phyloP scores from a whole-genome alignment of 2,329 filamentous ascomycete genomes.

The Ceratocystiopsis sp. region DNA sequence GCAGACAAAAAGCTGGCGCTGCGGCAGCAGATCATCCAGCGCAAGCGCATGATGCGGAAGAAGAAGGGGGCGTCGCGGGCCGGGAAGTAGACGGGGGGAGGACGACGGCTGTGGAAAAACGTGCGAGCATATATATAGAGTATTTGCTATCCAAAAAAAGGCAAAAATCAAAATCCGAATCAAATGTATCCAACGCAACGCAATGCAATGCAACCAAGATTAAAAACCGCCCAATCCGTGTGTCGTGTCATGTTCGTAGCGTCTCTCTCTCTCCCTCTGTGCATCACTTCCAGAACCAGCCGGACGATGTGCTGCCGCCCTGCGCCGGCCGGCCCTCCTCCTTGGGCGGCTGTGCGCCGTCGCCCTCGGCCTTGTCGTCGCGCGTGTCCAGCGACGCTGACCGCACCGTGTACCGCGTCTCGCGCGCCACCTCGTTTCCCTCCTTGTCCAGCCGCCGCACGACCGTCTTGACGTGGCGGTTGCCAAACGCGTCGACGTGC shows the following conservation, averaged over 20 bases:
- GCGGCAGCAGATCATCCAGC: slow-evolving; percentile 63
- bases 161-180: too few species aligned
- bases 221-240: too few species aligned
- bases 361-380: background rate
- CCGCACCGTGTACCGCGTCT: slow-evolving; percentile 14
- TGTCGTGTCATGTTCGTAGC: too few species aligned
- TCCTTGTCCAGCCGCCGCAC: slow-evolving; percentile 23
- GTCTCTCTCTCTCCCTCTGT: too few species aligned
- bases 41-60: slow-evolving; percentile 66
- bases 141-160: too few species aligned
- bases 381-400: slow-evolving; percentile 1
- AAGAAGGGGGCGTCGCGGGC: slow-evolving; percentile 29
- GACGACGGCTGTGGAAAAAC: too few species aligned
- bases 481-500: slow-evolving; percentile 25
- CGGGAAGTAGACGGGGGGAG: too few species aligned
- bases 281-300: slow-evolving; percentile 23
- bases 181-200: too few species aligned
- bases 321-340: slow-evolving; percentile 1
- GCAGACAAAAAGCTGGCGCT: slow-evolving; percentile 22
- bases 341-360: background rate
- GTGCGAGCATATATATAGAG: too few species aligned
- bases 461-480: slow-evolving; percentile 24
- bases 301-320: slow-evolving; percentile 13
- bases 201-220: too few species aligned
- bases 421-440: slow-evolving; percentile 23